A percentile compares a stretch with the other conserved stretches of the same genome.
Evolutionary conservation across 129 eudicot species (phyloP).

Genomic region (Saposhnikovia divaricata): DNA sequence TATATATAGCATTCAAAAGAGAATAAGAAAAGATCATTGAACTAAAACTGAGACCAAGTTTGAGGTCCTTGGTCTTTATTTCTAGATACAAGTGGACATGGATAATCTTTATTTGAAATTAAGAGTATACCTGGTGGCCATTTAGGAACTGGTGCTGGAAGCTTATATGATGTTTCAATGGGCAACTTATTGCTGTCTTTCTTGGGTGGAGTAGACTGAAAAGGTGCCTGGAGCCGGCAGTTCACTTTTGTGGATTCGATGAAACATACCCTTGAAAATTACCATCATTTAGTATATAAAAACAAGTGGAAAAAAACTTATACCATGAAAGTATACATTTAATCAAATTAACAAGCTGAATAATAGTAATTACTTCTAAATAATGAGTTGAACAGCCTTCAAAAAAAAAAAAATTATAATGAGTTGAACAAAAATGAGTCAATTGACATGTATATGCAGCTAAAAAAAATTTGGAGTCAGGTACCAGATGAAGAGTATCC

Average conservation of each 20-base stretch:
- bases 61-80: background rate
- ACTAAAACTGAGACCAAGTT: background rate
- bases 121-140: background rate
- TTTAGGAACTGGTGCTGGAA: background rate
- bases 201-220: background rate
- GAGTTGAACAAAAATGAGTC: too few species aligned
- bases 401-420: too few species aligned
- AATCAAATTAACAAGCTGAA: background rate
- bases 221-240: background rate
- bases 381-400: too few species aligned
- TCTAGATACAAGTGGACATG: background rate
- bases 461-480: background rate
- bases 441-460: background rate
- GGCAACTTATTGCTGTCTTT: background rate
- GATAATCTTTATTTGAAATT: background rate
- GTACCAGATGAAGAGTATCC: background rate
- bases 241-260: background rate
- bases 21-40: background rate
- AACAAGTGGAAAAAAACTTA: background rate
- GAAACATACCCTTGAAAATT: background rate
- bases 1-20: background rate
- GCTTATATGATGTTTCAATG: background rate
- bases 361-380: too few species aligned
- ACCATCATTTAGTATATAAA: background rate
- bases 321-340: background rate